phyloP scores from a whole-genome alignment of 164 flowering plant species.

The Annona squamosa region DNA sequence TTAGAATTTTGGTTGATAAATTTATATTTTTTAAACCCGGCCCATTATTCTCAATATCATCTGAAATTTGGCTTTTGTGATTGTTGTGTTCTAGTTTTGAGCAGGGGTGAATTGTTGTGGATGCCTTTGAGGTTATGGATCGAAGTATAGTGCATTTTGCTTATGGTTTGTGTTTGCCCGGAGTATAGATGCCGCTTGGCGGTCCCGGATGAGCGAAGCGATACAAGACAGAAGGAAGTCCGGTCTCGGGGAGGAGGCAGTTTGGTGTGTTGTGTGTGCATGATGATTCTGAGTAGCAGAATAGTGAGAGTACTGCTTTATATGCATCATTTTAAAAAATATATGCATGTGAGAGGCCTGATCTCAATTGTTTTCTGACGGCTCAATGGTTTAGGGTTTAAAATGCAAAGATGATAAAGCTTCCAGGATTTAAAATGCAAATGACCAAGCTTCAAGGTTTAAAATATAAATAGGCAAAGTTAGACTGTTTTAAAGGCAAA shows the following conservation, averaged over 20 bases:
- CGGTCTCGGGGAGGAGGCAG: conserved; percentile 11
- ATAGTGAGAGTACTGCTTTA: conserved; percentile 42
- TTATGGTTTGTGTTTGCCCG: conserved; percentile 36
- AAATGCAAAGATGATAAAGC: too few relatives aligned
- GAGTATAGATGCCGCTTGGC: conserved; percentile 35
- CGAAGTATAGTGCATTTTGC: conserved; percentile 46
- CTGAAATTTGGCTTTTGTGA: conserved; percentile 47
- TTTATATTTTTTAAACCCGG: too few relatives aligned
- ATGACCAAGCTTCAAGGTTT: too few relatives aligned
- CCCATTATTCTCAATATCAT: conserved; percentile 37
- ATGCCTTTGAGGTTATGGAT: conserved; percentile 56
- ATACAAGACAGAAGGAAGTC: conserved; percentile 5
- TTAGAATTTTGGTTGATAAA: too few relatives aligned
- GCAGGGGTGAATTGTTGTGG: conserved; percentile 29
- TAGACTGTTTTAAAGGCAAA: too few relatives aligned
- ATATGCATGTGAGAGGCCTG: too few relatives aligned
- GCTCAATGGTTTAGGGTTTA: too few relatives aligned
- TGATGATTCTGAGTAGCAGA: conserved; percentile 22
- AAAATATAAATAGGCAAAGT: too few relatives aligned
- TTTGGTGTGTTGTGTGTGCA: conserved; percentile 16
- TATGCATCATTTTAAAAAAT: too few relatives aligned
- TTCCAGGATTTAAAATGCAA: too few relatives aligned
- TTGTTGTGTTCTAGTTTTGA: conserved; percentile 30
- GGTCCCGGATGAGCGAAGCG: neutral
- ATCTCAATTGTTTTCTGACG: too few relatives aligned